phyloP scores from a whole-genome alignment of 371 early-diverging fungal species.

The Apophysomyces variabilis region DNA sequence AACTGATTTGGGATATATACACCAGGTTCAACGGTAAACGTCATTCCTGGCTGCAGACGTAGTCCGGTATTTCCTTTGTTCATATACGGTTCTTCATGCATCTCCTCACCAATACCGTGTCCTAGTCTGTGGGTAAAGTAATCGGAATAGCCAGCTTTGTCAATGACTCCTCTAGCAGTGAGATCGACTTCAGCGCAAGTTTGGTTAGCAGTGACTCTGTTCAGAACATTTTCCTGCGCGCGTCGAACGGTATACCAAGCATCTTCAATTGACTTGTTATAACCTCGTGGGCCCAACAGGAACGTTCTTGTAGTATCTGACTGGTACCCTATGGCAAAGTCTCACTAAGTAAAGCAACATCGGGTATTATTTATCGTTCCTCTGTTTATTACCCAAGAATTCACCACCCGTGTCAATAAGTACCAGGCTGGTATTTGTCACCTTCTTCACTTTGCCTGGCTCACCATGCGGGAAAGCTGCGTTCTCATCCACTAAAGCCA shows the following conservation, averaged over 20 bases:
- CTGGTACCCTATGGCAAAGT: conserved; percentile 33
- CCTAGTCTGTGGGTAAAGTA: conserved; percentile 65
- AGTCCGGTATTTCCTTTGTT: conserved; percentile 55
- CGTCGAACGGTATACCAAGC: conserved; percentile 59
- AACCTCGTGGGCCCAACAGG: conserved; percentile 40
- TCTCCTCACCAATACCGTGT: conserved; percentile 64
- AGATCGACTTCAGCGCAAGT: conserved; percentile 58
- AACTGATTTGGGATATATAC: conserved; percentile 52
- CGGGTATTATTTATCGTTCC: neutral
- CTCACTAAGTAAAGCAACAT: neutral
- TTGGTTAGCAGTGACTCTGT: conserved; percentile 30
- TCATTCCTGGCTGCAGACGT: conserved; percentile 54
- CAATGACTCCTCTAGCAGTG: conserved; percentile 53
- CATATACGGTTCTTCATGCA: conserved; percentile 68
- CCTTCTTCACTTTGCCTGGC: conserved; percentile 42
- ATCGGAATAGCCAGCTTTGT: conserved; percentile 45
- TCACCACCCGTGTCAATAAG: conserved; percentile 64
- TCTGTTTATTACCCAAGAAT: conserved; percentile 30
- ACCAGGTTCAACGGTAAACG: conserved; percentile 66
- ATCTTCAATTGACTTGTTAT: conserved; percentile 54
- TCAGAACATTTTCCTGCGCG: conserved; percentile 53
- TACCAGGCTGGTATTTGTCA: conserved; percentile 49
- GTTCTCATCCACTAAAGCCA: conserved; percentile 55
- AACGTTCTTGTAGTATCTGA: conserved; percentile 64
- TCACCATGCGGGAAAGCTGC: conserved; percentile 67